phyloP scores from a whole-genome alignment of 257 asterid species.

The Pogostemon cablin region DNA sequence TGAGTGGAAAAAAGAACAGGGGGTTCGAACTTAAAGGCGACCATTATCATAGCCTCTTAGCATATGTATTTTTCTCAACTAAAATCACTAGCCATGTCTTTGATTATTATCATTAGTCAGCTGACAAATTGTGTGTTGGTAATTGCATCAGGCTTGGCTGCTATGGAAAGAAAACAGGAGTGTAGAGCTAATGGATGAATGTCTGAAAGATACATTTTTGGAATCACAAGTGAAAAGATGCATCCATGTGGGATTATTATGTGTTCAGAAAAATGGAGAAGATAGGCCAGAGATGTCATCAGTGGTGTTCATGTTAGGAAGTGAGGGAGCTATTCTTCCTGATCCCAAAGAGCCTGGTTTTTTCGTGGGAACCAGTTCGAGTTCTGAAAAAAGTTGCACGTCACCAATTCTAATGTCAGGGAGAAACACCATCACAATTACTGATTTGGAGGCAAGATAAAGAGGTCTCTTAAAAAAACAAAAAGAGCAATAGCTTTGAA shows the following conservation, averaged over 20 bases:
- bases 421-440: not conserved
- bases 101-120: not conserved
- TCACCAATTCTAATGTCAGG: not conserved
- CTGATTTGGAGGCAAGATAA: conserved; percentile 6
- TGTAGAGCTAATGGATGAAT: not conserved
- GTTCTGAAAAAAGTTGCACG: not conserved
- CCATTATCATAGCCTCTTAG: conserved; percentile 37
- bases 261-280: conserved; percentile 15
- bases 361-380: not conserved
- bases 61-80: conserved; percentile 35
- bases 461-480: not conserved
- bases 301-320: conserved; percentile 4
- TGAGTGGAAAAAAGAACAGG: conserved; percentile 37
- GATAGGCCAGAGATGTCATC: conserved; percentile 24
- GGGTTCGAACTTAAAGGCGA: conserved; percentile 28
- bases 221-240: not conserved
- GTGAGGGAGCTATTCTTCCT: not conserved
- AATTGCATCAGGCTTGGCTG: conserved; percentile 23
- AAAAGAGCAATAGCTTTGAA: no score
- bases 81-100: not conserved
- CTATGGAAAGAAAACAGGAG: conserved; percentile 4
- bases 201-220: not conserved
- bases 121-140: not conserved
- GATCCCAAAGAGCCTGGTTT: conserved; percentile 26
- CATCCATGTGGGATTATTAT: conserved; percentile 13